Conservation (phyloP, 1,284 basidiomycete species). For the Thecaphora thlaspeos region DNA sequence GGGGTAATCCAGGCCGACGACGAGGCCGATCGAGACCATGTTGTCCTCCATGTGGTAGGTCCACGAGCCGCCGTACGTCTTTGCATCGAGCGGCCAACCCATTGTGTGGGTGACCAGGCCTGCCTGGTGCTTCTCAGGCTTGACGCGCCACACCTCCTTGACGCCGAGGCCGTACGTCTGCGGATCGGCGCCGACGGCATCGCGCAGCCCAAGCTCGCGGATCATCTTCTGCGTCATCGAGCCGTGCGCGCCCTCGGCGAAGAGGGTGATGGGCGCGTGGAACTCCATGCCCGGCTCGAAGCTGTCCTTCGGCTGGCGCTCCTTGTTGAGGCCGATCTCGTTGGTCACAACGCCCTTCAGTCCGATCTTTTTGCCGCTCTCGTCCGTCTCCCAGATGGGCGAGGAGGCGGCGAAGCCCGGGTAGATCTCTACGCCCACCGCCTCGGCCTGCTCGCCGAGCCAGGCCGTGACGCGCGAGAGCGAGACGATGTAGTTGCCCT, state of each 20-base stretch:
- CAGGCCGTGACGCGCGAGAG: slow-evolving; percentile 85
- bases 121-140: slow-evolving; percentile 71
- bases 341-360: slow-evolving; percentile 88
- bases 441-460: slow-evolving; percentile 85
- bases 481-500: slow-evolving; percentile 90
- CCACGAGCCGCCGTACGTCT: slow-evolving; percentile 92
- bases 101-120: slow-evolving; percentile 90
- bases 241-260: slow-evolving; percentile 95
- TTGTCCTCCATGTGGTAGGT: slow-evolving; percentile 94
- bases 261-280: slow-evolving; percentile 85
- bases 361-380: slow-evolving; percentile 62
- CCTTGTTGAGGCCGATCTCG: slow-evolving; percentile 86
- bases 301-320: slow-evolving; percentile 75
- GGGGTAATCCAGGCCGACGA: slow-evolving; percentile 89
- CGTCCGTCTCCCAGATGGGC: slow-evolving; percentile 71
- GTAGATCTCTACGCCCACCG: slow-evolving; percentile 91
- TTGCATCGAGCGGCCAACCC: slow-evolving; percentile 83
- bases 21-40: slow-evolving; percentile 85
- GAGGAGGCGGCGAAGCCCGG: slow-evolving; percentile 91
- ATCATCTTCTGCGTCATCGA: slow-evolving; percentile 82
- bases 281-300: slow-evolving; percentile 99
- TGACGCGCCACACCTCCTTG: slow-evolving; percentile 96
- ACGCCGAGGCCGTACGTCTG: slow-evolving; percentile 96
- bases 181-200: slow-evolving; percentile 68
- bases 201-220: slow-evolving; percentile 74